These are phyloP conservation scores for Trametes villosa DNA, from an alignment of 768 basidiomycete species.

Conservation along the genomic window DNA sequence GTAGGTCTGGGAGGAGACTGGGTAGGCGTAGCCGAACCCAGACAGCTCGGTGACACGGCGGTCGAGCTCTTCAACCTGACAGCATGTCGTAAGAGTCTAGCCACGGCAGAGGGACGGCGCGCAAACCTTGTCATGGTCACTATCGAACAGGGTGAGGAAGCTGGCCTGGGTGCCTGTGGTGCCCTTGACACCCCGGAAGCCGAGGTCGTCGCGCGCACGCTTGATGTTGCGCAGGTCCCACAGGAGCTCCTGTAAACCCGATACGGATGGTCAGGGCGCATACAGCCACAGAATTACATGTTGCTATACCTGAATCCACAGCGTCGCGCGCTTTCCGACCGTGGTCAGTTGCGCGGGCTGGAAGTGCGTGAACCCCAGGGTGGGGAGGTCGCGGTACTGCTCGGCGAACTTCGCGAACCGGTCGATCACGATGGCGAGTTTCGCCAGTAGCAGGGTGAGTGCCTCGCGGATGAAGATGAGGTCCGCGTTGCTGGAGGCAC, in stretches of 20 bases:
- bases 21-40: conserved; percentile 94
- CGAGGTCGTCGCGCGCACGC: conserved; percentile 87
- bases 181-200: conserved; percentile 99
- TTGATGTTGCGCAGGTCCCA: conserved; percentile 96
- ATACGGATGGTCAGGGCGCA: background rate
- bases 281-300: background rate
- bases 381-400: conserved; percentile 86
- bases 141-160: conserved; percentile 92
- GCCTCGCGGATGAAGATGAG: conserved; percentile 94
- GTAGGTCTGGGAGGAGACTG: conserved; percentile 98
- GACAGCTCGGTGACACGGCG: conserved; percentile 86
- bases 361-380: conserved; percentile 98
- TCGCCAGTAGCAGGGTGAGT: conserved; percentile 80
- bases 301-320: conserved; percentile 85
- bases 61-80: conserved; percentile 88
- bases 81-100: background rate
- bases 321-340: conserved; percentile 93
- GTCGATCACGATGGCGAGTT: conserved; percentile 89
- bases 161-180: conserved; percentile 98
- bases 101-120: background rate
- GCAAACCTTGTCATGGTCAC: conserved; percentile 86
- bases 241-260: conserved; percentile 69
- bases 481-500: conserved; percentile 82
- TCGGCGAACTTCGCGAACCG: conserved; percentile 85
- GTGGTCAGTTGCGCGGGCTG: conserved; percentile 99